A percentile compares a stretch with the other conserved stretches of the same genome.
These are phyloP conservation scores for Evansstolkia leycettana DNA, from an alignment of 495 filamentous ascomycete genomes.

Conservation along the genomic window DNA sequence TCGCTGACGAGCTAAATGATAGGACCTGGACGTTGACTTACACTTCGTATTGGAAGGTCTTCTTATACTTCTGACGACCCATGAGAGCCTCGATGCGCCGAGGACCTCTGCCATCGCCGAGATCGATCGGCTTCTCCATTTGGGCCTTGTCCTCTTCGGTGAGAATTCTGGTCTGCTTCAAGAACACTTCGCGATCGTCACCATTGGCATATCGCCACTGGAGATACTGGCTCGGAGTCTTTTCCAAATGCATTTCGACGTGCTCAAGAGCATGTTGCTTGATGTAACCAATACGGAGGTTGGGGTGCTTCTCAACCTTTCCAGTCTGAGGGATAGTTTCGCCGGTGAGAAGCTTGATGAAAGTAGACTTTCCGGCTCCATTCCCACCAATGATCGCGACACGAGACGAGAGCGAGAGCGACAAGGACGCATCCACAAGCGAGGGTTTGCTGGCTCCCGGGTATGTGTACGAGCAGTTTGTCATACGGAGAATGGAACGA, in stretches of 20 bases:
- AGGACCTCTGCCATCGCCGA: conserved; percentile 67
- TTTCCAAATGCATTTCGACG: conserved; percentile 98
- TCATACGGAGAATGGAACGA: conserved; percentile 91
- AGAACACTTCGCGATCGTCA: conserved; percentile 88
- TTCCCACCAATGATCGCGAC: conserved; percentile 95
- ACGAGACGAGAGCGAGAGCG: conserved; percentile 79
- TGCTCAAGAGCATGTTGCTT: conserved; percentile 98
- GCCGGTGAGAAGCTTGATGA: conserved; percentile 97
- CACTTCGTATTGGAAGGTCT: conserved; percentile 97
- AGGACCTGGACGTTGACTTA: conserved; percentile 28
- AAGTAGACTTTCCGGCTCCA: conserved; percentile 94
- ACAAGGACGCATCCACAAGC: conserved; percentile 72
- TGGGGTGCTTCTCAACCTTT: conserved; percentile 96
- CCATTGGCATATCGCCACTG: conserved; percentile 98
- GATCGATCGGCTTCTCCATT: conserved; percentile 77
- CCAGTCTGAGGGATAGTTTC: conserved; percentile 79
- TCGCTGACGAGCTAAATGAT: background rate
- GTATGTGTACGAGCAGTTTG: conserved; percentile 79
- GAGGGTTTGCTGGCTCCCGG: conserved; percentile 77
- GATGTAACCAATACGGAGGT: conserved; percentile 97
- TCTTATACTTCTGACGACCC: conserved; percentile 97
- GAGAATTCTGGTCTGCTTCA: conserved; percentile 93
- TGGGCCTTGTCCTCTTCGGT: conserved; percentile 75
- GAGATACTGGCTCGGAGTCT: conserved; percentile 96
- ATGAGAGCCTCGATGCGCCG: conserved; percentile 80